A percentile compares a stretch with the other conserved stretches of the same genome.
These are phyloP conservation scores for Wickerhamiella australiensis DNA, from an alignment of 805 yeast genomes.

Conservation along the genomic window DNA sequence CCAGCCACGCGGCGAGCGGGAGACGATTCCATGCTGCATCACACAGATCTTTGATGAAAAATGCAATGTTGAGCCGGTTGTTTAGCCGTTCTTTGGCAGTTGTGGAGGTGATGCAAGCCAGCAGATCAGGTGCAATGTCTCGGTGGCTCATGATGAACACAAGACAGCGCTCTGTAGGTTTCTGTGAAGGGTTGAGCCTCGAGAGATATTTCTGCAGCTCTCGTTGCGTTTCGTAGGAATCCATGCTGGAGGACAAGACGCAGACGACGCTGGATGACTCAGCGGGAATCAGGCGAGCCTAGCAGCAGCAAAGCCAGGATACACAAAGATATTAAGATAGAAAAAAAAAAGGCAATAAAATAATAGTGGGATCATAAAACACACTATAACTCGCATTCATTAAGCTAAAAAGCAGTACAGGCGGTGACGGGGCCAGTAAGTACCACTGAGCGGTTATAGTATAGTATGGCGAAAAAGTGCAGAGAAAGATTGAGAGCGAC, in stretches of 20 bases:
- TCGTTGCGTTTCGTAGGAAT: constrained; percentile 75
- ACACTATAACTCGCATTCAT: not conserved
- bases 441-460: too few relatives aligned
- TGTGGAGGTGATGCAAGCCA: constrained; percentile 53
- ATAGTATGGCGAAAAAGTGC: too few relatives aligned
- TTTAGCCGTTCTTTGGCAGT: constrained; percentile 38
- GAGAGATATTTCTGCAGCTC: constrained; percentile 59
- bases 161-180: constrained; percentile 23
- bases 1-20: constrained; percentile 7
- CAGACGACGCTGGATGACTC: not conserved
- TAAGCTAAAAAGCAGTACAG: too few relatives aligned
- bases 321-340: not conserved
- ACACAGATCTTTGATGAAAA: constrained; percentile 52
- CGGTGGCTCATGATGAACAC: constrained; percentile 27
- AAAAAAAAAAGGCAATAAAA: not conserved
- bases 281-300: not conserved
- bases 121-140: constrained; percentile 56
- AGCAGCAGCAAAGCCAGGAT: too few relatives aligned
- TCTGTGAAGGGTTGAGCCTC: constrained; percentile 47
- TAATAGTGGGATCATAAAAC: not conserved
- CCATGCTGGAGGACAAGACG: constrained; percentile 46
- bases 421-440: too few relatives aligned
- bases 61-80: constrained; percentile 52
- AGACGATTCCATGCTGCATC: constrained; percentile 15
- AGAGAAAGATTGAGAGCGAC: too few relatives aligned